Conservation (phyloP, 1,284 basidiomycete species). For the Cutaneotrichosporon sp. region DNA sequence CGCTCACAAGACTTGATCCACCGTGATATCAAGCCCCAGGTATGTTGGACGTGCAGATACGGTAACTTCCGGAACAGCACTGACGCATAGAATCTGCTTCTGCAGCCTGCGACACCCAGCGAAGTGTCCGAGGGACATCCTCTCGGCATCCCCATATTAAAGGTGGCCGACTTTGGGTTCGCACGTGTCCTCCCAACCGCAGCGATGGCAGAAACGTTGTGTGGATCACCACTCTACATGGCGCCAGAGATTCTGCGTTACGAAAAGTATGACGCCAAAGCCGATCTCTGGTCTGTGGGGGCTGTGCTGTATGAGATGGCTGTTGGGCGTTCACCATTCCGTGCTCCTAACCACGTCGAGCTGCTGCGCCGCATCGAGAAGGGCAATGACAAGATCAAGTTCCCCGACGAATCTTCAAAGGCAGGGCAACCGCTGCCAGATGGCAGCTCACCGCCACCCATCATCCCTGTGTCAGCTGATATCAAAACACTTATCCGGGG, state of each 20-base stretch:
- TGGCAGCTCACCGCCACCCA: constrained; percentile 13
- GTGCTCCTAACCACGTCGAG: constrained; percentile 93
- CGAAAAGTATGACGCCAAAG: constrained; percentile 97
- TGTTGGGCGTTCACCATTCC: constrained; percentile 87
- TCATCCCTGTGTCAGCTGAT: constrained; percentile 64
- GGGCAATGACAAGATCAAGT: constrained; percentile 68
- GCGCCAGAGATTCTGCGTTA: constrained; percentile 96
- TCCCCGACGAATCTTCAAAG: constrained; percentile 74
- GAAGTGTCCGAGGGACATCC: constrained; percentile 83
- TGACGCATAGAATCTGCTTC: constrained; percentile 67
- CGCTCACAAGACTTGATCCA: constrained; percentile 87
- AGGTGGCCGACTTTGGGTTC: constrained; percentile 97
- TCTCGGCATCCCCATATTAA: constrained; percentile 84
- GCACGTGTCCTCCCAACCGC: constrained; percentile 85
- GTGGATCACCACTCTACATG: constrained; percentile 98
- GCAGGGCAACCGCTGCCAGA: constrained; percentile 40
- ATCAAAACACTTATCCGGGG: constrained; percentile 82
- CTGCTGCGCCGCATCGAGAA: constrained; percentile 88
- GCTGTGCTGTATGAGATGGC: constrained; percentile 96
- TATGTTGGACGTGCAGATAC: constrained; percentile 28
- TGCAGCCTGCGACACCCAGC: constrained; percentile 73
- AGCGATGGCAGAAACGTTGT: constrained; percentile 94
- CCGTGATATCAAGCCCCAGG: constrained; percentile 95
- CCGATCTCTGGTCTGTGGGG: constrained; percentile 96
- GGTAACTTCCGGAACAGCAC: background rate